These are phyloP conservation scores for Yamadazyma sp. DNA, from an alignment of 805 yeast genomes.

Conservation along the genomic window DNA sequence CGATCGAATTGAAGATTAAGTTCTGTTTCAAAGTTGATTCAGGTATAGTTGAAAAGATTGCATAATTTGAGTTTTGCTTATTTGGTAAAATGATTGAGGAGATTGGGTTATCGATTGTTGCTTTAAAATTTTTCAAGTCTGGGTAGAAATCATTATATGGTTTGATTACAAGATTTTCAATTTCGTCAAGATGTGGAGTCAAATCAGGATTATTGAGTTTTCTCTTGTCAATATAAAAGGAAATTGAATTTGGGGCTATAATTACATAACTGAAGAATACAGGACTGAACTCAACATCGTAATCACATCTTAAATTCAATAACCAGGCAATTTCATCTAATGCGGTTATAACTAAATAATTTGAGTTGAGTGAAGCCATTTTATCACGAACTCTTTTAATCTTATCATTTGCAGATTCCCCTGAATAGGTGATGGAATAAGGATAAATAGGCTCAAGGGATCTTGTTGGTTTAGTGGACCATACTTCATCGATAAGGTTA, in stretches of 20 bases:
- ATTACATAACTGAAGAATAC: slow-evolving; percentile 73
- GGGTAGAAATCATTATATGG: slow-evolving; percentile 59
- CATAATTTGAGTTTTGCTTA: slow-evolving; percentile 28
- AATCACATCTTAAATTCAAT: slow-evolving; percentile 57
- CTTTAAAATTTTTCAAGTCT: slow-evolving; percentile 39
- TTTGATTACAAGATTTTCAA: slow-evolving; percentile 36
- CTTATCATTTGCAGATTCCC: slow-evolving; percentile 30
- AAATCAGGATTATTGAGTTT: slow-evolving; percentile 33
- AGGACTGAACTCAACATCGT: slow-evolving; percentile 82
- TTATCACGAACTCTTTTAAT: slow-evolving; percentile 25
- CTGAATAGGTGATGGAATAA: slow-evolving; percentile 28
- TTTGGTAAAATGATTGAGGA: slow-evolving; percentile 29
- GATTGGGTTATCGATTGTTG: slow-evolving; percentile 15
- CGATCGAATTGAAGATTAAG: slow-evolving; percentile 26
- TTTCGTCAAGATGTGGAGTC: slow-evolving; percentile 21
- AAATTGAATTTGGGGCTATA: slow-evolving; percentile 30
- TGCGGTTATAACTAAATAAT: slow-evolving; percentile 47
- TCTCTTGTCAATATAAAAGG: slow-evolving; percentile 52
- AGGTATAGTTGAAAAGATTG: slow-evolving; percentile 29
- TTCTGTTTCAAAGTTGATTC: slow-evolving; percentile 22
- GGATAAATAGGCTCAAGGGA: slow-evolving; percentile 32
- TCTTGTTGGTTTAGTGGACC: slow-evolving; percentile 35
- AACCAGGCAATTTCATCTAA: slow-evolving; percentile 92
- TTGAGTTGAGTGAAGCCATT: slow-evolving; percentile 23
- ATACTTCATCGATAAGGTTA: slow-evolving; percentile 36